A percentile compares a stretch with the other conserved stretches of the same genome.
Evolutionary conservation across 257 asterid species (phyloP).

Genomic region (Scutellaria galericulata): DNA sequence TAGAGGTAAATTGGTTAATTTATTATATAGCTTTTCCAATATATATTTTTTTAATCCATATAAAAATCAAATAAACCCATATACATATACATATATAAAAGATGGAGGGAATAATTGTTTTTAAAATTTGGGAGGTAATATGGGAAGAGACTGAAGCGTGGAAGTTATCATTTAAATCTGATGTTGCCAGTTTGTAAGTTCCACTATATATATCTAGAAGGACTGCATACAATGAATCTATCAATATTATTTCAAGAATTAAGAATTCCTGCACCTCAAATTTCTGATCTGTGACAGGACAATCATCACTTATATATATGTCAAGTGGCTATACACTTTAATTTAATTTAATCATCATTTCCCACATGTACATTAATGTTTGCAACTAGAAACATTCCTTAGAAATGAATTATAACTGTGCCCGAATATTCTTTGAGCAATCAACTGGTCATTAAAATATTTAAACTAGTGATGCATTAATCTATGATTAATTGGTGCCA

Average conservation of each 20-base stretch:
- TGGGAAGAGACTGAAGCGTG: slow-evolving; percentile 2
- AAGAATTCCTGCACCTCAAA: background rate
- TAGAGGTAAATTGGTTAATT: too few species aligned
- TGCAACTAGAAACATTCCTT: slow-evolving; percentile 22
- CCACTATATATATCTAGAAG: slow-evolving; percentile 1
- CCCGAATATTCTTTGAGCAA: background rate
- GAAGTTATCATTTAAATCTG: slow-evolving; percentile 17
- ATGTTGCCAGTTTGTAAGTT: background rate
- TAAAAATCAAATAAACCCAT: too few species aligned
- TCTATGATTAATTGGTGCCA: too few species aligned
- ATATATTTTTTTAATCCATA: too few species aligned
- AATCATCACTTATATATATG: background rate
- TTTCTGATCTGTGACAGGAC: slow-evolving; percentile 9
- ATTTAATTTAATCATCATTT: background rate
- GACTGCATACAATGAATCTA: slow-evolving; percentile 35
- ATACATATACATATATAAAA: too few species aligned
- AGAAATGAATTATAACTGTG: slow-evolving; percentile 27
- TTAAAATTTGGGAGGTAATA: background rate
- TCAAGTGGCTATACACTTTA: background rate
- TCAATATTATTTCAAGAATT: background rate
- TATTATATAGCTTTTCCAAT: too few species aligned
- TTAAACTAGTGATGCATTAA: too few species aligned
- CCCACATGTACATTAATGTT: slow-evolving; percentile 28
- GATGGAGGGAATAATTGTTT: too few species aligned
- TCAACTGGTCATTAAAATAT: too few species aligned